Evolutionary conservation across 208 protist genomes (phyloP).

Genomic region (Wallacemonas sp.): DNA sequence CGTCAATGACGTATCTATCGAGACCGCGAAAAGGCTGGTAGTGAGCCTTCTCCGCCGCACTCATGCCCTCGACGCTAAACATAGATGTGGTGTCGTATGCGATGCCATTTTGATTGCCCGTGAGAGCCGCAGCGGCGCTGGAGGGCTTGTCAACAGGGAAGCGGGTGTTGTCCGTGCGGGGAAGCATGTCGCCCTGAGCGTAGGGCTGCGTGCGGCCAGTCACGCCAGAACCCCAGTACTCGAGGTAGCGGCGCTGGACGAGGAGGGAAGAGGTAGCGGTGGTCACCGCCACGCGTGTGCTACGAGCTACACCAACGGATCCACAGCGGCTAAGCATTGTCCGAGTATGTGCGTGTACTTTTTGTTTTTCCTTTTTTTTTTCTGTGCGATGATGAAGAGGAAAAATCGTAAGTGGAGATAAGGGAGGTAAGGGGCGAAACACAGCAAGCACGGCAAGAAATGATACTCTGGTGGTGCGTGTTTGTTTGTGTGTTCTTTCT

Average conservation of each 20-base stretch:
- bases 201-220: slow-evolving; percentile 83
- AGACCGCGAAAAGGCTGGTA: slow-evolving; percentile 73
- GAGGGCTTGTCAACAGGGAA: slow-evolving; percentile 55
- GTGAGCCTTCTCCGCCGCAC: slow-evolving; percentile 67
- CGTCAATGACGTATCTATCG: slow-evolving; percentile 58
- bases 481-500: no score
- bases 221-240: slow-evolving; percentile 82
- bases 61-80: slow-evolving; percentile 68
- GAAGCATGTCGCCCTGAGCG: slow-evolving; percentile 84
- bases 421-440: no score
- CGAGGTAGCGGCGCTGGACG: slow-evolving; percentile 58
- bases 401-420: no score
- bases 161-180: slow-evolving; percentile 71
- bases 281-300: background rate
- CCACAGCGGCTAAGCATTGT: slow-evolving; percentile 23
- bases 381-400: background rate
- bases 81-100: slow-evolving; percentile 81
- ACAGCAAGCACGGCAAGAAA: no score
- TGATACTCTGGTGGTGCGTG: no score
- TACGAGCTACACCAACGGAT: background rate
- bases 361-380: background rate
- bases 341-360: slow-evolving; percentile 6
- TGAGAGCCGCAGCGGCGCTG: slow-evolving; percentile 58
- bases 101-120: slow-evolving; percentile 68
- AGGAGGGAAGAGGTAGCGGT: slow-evolving; percentile 22